Conservation (phyloP, 129 eudicot species). For the Arctium lappa region DNA sequence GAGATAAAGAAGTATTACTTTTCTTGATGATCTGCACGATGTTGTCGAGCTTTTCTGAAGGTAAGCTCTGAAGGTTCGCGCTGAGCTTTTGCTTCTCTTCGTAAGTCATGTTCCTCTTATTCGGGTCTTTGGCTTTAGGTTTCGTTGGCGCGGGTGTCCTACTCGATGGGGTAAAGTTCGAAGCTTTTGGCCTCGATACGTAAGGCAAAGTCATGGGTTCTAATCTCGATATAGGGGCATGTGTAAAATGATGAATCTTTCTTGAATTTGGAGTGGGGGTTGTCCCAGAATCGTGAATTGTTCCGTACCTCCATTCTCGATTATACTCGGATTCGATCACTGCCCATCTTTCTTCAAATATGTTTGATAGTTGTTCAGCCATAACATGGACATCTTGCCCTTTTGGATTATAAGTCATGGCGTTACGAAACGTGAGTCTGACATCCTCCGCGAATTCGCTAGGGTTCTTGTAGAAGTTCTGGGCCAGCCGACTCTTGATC, state of each 20-base stretch:
- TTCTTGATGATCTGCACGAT: conserved; percentile 80
- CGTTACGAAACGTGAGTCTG: conserved; percentile 43
- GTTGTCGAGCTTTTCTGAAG: conserved; percentile 74
- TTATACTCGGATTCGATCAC: conserved; percentile 63
- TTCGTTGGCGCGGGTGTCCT: conserved; percentile 76
- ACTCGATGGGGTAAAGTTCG: conserved; percentile 32
- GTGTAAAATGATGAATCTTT: conserved; percentile 31
- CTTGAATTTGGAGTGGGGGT: conserved; percentile 54
- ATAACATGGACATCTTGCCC: conserved; percentile 63
- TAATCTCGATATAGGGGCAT: conserved; percentile 36
- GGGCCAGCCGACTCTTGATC: conserved; percentile 34
- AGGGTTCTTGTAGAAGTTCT: conserved; percentile 35
- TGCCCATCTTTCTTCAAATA: conserved; percentile 82
- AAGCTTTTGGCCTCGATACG: conserved; percentile 36
- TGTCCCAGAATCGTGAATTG: conserved; percentile 34
- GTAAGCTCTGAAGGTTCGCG: conserved; percentile 74
- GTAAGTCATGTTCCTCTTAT: conserved; percentile 88
- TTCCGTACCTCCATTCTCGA: conserved; percentile 52
- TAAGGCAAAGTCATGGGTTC: conserved; percentile 45
- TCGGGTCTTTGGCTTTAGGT: conserved; percentile 89
- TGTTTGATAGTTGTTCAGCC: conserved; percentile 62
- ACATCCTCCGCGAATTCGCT: conserved; percentile 49
- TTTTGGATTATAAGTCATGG: conserved; percentile 43
- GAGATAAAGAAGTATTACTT: conserved; percentile 61
- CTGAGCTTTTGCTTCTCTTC: conserved; percentile 92